Evolutionary conservation across 345 rosid species (phyloP), one percentile per base, ranked within the genome.

Genomic region (Geranium rotundifolium): DNA sequence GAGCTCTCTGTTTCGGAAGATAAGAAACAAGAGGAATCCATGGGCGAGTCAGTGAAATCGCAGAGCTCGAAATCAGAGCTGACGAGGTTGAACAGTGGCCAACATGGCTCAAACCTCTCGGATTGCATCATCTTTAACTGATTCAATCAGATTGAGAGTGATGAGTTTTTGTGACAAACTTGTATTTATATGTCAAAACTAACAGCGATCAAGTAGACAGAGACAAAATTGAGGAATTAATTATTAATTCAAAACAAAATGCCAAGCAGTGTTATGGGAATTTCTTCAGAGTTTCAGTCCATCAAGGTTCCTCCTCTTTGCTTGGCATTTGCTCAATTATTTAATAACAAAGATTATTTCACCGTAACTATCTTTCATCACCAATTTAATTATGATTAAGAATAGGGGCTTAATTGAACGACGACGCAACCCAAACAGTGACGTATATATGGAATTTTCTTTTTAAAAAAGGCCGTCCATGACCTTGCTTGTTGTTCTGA

Each of bases 261-360:
- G 1, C 5, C 13, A 34, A 27, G 17, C 18, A 19, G 7, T 54
- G 27, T 63, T 5, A 50, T 63, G 29, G n/a, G 19, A n/a, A 52
- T 46, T 18, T 39, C 20, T 19, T 6, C 37, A 41, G 68, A 65
- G 62, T 65, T 57, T 57, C 15, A 17, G 17, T 58, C 61, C 39
- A 14, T n/a, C 39, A 66, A 59, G 69, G 62, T 66, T 59, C 59
- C 41, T 65, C 62, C 15, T 66, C 69, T 30, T 59, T 30, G 12
- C 58, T 66, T 59, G 69, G 58, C 62, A 66, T 16, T n/a, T 59
- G 27, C 57, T 6, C 50, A 9, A 41, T 41, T 3, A 5, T 41
- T 41, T 3, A 5, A 41, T 6, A 5, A 41, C 1, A 41, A 41
- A 5, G 14, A 41, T 41, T 41, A 41, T 6, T 41, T 41, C 50